Base-by-base conservation (phyloP, 257 asterid species). In the Scutellaria galericulata region DNA sequence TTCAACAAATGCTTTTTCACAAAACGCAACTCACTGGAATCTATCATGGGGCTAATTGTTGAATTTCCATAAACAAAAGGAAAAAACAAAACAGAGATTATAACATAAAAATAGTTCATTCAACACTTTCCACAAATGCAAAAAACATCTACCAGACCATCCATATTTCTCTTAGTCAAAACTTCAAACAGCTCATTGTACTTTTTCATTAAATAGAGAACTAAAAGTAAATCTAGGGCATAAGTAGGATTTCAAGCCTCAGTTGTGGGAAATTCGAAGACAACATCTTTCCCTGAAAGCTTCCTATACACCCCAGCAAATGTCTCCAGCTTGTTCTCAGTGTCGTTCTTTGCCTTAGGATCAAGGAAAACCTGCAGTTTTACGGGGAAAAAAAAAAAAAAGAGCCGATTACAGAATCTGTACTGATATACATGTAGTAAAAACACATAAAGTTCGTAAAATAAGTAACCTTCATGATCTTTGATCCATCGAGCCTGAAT, bases 401-500 rank as follows among this genome's bases (percentile, higher is more conserved):
- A 31, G 7, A 20, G 41, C 39, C 7, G 13, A 20, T 37, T 12
- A 31, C 24, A 7, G 7, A 14, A 39, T 15, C 52, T 15, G 40
- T 4, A 27, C n/a, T 14, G 8, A 7, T 31, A 51, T 15, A 37
- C 10, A 20, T 8, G 15, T 0, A n/a, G 55, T 6, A 58, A 3
- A 55, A 0, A 24, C 45, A 69, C 13, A 54, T 47, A 1, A 12
- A 18, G 10, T 2, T 7, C 12, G 24, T 10, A 20, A 4, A 40
- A 20, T 37, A 51, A 31, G 50, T 7, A 15, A n/a, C 98, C 96
- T 92, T 92, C 94, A 92, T 85, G 6, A 87, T 85, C 86, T 89
- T 92, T 61, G 98, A 83, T 73, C 98, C 98, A 79, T 92, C 96
- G 2, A 89, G 74, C 6, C 91, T 86, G 82, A 77, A 89, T 75